Percentiles rank a stretch among this genome's conserved stretches.
phyloP scores from a whole-genome alignment of 2,329 filamentous ascomycete genomes.

The Hymenoscyphus occultus region DNA sequence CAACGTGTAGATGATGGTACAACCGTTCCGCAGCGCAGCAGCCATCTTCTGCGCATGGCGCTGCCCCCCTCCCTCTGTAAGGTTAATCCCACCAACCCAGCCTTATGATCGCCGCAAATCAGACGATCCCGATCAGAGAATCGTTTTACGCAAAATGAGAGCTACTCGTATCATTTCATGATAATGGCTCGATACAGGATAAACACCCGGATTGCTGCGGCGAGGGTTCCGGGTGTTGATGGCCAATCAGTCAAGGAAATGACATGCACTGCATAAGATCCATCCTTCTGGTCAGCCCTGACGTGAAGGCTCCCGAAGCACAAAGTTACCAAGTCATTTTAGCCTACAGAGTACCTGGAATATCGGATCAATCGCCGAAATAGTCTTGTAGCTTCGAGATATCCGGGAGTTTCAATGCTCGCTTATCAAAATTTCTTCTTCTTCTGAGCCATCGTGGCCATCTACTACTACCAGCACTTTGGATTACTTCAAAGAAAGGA shows the following conservation, averaged over 20 bases:
- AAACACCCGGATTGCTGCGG: slow-evolving; percentile 5
- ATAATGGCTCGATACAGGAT: neutral
- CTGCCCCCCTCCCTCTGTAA: neutral
- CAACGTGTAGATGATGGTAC: neutral
- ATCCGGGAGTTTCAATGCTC: neutral
- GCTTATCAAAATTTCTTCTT: neutral
- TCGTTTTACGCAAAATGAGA: neutral
- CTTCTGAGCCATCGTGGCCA: neutral
- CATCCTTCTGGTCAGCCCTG: slow-evolving; percentile 7
- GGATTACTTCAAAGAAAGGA: neutral
- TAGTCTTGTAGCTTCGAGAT: neutral
- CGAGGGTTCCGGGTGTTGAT: neutral
- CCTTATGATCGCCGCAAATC: slow-evolving; percentile 6
- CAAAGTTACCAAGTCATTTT: neutral
- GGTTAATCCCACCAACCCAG: slow-evolving; percentile 2
- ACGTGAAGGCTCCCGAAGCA: neutral
- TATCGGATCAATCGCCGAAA: neutral
- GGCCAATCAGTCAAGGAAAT: slow-evolving; percentile 1
- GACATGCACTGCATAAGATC: neutral
- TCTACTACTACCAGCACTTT: neutral
- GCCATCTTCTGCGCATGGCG: neutral
- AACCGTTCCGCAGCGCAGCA: neutral
- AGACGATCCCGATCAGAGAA: neutral
- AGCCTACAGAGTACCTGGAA: neutral
- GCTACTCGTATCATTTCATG: neutral